phyloP scores from a whole-genome alignment of 257 asterid genomes.

The Plantago elongata region DNA sequence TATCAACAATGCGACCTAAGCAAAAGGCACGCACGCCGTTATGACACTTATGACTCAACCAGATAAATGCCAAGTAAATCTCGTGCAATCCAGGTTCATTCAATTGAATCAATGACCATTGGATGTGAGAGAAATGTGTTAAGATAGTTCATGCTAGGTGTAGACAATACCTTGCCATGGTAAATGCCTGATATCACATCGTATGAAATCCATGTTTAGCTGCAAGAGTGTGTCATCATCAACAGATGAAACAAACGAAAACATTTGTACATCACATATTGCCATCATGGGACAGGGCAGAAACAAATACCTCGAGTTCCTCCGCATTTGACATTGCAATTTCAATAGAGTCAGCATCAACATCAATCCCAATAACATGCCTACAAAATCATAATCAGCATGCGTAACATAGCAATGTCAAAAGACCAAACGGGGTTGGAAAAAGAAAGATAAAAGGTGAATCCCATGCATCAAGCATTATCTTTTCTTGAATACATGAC shows the following conservation, averaged over 20 bases:
- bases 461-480: neutral
- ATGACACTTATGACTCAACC: constrained; percentile 4
- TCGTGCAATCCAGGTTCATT: neutral
- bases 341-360: constrained; percentile 81
- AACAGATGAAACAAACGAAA: neutral
- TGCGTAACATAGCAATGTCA: neutral
- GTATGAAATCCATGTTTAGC: constrained; percentile 72
- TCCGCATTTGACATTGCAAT: constrained; percentile 79
- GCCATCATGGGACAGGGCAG: neutral
- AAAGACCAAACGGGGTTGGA: neutral
- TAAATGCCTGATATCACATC: constrained; percentile 57
- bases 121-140: neutral
- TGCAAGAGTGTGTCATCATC: constrained; percentile 32
- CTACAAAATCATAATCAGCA: constrained; percentile 31
- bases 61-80: neutral
- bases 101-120: constrained; percentile 1
- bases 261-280: too few relatives aligned
- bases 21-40: constrained; percentile 18
- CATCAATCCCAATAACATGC: constrained; percentile 70
- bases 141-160: neutral
- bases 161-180: constrained; percentile 53
- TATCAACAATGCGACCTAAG: constrained; percentile 60
- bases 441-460: neutral
- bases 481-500: too few relatives aligned
- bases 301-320: constrained; percentile 62